These are phyloP conservation scores for Blumeriella jaapii DNA, from an alignment of 2,329 filamentous ascomycete species.

Conservation along the genomic window DNA sequence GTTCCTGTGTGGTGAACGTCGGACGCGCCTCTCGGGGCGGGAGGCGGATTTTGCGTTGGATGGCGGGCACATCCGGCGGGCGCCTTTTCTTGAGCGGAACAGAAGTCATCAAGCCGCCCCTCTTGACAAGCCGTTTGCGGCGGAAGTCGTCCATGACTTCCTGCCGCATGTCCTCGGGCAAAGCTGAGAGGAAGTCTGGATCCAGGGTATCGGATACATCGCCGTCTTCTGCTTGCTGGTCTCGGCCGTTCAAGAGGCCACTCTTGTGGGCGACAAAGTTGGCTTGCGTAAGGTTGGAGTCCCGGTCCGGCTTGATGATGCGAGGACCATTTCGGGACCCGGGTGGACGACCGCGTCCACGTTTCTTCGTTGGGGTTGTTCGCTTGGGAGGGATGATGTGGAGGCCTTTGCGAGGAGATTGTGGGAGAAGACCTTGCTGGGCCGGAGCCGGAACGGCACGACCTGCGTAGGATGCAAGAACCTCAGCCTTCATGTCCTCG, in stretches of 20 bases:
- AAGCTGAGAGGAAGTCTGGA: constrained; percentile 63
- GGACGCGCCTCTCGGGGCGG: constrained; percentile 41
- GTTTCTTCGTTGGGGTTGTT: constrained; percentile 53
- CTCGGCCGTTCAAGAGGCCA: constrained; percentile 19
- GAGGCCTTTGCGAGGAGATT: constrained; percentile 46
- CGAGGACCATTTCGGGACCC: constrained; percentile 29
- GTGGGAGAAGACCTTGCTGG: constrained; percentile 26
- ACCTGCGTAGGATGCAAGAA: constrained; percentile 57
- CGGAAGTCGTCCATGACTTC: constrained; percentile 71
- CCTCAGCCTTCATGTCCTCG: constrained; percentile 72
- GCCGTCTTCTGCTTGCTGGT: constrained; percentile 7
- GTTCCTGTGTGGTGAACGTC: constrained; percentile 48
- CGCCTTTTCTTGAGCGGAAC: constrained; percentile 12
- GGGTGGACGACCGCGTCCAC: constrained; percentile 34
- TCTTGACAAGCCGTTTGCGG: constrained; percentile 46
- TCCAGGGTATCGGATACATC: constrained; percentile 21
- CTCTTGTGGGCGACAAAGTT: constrained; percentile 47
- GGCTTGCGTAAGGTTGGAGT: constrained; percentile 57
- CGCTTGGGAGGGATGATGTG: constrained; percentile 31
- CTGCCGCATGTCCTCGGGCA: constrained; percentile 67
- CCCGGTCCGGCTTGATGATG: constrained; percentile 37
- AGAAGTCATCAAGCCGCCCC: constrained; percentile 36
- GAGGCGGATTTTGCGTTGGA: constrained; percentile 30
- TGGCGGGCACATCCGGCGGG: constrained; percentile 13
- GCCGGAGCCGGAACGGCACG: constrained; percentile 19